Evolutionary conservation across 2,329 filamentous ascomycete species (phyloP), one percentile per base, ranked within the genome.

Genomic region (Claviceps sp.): DNA sequence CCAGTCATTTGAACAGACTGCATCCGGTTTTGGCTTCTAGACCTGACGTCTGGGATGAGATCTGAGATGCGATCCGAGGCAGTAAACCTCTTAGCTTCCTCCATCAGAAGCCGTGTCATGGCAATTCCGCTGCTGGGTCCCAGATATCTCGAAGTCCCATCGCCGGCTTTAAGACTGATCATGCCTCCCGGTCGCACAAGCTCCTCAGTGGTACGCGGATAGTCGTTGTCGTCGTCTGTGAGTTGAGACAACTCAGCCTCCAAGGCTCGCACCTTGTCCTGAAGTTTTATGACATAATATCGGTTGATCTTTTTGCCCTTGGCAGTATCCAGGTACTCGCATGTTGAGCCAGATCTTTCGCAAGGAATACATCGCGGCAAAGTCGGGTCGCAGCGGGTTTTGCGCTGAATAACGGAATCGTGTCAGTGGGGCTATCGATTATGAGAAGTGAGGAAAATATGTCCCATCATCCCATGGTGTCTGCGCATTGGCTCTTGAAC

Each of bases 121-220:
- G 89, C 88, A 61, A 96, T 95, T 54, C 91, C 93, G 65, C 91
- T 97, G 47, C 90, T 95, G 2, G 93, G 87, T 0, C 93, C 93
- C 2, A 98, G 74, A 64, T 93, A 97, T 56, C 91, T 86, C 16
- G 87, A 83, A 1, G 79, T 83, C 68, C 96, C 91, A 64, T 95
- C 88, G 52, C 83, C 83, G 60, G 91, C 87, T 61, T 85, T 83
- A 50, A 97, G 80, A 44, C 84, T 85, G 59, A 97, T 88, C 58
- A 91, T 79, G 26, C 89, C 90, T 22, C 88, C 88, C 0, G 87
- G 86, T 22, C 89, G 85, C 59, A 96, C 82, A 67, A 96, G 86
- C 59, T 93, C 82, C 66, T 96, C 91, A 22, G 81, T 79, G 63
- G 84, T 85, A 43, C 80, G 79, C 45, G 84, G 79, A 49, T 80